Evolutionary conservation across 345 rosid genomes (phyloP).

Genomic region (Corchorus capsularis): DNA sequence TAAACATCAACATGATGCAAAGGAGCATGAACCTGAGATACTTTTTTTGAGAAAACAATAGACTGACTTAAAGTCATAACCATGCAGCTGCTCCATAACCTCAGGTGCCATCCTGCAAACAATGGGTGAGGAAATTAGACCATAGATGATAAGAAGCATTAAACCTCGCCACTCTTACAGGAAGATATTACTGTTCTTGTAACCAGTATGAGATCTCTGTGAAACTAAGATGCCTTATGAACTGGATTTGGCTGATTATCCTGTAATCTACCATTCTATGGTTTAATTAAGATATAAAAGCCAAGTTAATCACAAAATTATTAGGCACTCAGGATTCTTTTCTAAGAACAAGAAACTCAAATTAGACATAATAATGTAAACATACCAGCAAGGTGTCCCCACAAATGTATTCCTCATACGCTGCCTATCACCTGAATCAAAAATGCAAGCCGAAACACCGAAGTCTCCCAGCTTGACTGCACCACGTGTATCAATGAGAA

Average conservation of each 20-base stretch:
- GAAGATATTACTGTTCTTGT: not conserved
- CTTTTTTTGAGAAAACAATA: constrained; percentile 18
- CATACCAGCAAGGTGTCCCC: constrained; percentile 99
- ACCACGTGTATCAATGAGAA: constrained; percentile 82
- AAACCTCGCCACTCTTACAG: not conserved
- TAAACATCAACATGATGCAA: constrained; percentile 28
- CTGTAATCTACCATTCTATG: not conserved
- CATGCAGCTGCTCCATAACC: constrained; percentile 98
- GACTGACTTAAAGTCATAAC: constrained; percentile 94
- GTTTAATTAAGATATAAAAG: not conserved
- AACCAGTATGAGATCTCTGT: not conserved
- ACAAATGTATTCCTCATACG: constrained; percentile 98
- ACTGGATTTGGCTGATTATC: not conserved
- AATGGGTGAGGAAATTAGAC: constrained; percentile 12
- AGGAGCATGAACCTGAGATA: constrained; percentile 13
- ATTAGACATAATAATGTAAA: constrained; percentile 4
- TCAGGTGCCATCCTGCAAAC: constrained; percentile 98
- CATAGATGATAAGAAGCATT: constrained; percentile 16
- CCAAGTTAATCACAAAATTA: constrained; percentile 13
- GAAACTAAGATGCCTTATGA: constrained; percentile 1
- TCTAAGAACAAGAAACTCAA: not conserved
- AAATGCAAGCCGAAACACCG: constrained; percentile 97
- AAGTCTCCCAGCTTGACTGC: constrained; percentile 90
- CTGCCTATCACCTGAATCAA: constrained; percentile 98
- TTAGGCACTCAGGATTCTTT: not conserved